phyloP scores from a whole-genome alignment of 352 stramenopile species.

The Phytophthora lateralis region DNA sequence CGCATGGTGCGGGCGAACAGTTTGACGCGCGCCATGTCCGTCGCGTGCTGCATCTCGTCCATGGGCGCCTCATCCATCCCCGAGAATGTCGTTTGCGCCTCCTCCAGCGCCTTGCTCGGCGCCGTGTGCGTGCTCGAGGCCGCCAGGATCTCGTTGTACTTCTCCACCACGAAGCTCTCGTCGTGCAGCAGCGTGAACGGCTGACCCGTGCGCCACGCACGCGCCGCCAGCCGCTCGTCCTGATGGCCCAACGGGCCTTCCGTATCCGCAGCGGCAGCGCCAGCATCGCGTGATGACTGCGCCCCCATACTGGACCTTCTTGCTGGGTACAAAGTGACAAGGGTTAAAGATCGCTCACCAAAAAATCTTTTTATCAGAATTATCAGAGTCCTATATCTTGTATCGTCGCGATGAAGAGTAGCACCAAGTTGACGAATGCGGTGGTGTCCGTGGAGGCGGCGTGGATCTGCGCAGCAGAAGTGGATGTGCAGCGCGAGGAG shows the following conservation, averaged over 20 bases:
- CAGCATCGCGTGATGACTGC: conserved; percentile 29
- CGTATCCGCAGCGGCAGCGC: background rate
- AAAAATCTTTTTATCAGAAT: background rate
- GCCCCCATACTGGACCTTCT: conserved; percentile 24
- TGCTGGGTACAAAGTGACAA: background rate
- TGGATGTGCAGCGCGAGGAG: conserved; percentile 59
- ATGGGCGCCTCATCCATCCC: conserved; percentile 57
- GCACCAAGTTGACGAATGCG: conserved; percentile 32
- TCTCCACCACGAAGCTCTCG: conserved; percentile 69
- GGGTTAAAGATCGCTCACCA: background rate
- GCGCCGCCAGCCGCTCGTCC: conserved; percentile 27
- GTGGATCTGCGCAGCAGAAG: conserved; percentile 64
- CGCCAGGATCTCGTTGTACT: conserved; percentile 55
- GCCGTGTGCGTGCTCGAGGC: background rate
- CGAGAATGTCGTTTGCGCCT: conserved; percentile 47
- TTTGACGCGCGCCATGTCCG: conserved; percentile 60
- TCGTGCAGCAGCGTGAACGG: conserved; percentile 78
- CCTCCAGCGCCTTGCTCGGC: conserved; percentile 10
- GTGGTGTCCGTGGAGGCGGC: conserved; percentile 53
- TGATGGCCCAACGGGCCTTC: conserved; percentile 4
- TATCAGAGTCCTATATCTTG: conserved; percentile 1
- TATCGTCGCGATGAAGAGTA: conserved; percentile 36
- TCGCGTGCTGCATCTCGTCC: conserved; percentile 65
- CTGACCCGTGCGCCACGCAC: conserved; percentile 53
- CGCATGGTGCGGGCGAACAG: conserved; percentile 40